Evolutionary conservation across 2,329 filamentous ascomycete genomes (phyloP).

Genomic region (Colletotrichum sidae): DNA sequence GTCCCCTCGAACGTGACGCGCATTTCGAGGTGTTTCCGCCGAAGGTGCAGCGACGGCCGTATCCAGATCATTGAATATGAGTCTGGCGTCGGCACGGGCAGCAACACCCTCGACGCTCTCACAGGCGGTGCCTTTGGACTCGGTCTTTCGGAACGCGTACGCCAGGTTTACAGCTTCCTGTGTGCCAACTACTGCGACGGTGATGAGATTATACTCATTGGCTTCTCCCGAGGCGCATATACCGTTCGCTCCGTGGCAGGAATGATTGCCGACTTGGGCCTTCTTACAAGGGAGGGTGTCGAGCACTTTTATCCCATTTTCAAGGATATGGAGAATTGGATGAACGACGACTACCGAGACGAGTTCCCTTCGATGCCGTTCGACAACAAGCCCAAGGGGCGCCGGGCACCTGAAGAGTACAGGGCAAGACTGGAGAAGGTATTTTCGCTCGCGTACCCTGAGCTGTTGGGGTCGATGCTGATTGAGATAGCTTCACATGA

Average conservation of each 20-base stretch:
- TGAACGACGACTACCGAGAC: constrained; percentile 56
- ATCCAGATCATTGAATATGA: constrained; percentile 72
- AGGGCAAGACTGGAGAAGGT: constrained; percentile 57
- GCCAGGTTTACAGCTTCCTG: constrained; percentile 72
- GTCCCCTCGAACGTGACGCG: constrained; percentile 71
- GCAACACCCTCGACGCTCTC: constrained; percentile 60
- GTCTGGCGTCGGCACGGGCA: constrained; percentile 68
- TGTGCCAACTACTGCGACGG: constrained; percentile 71
- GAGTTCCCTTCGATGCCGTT: constrained; percentile 61
- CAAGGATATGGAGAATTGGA: constrained; percentile 68
- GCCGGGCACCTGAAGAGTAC: constrained; percentile 55
- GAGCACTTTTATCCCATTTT: constrained; percentile 67
- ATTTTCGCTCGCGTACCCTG: constrained; percentile 23
- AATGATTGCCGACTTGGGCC: constrained; percentile 62
- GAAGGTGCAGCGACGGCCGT: constrained; percentile 60
- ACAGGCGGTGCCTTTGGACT: constrained; percentile 67
- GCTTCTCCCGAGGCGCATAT: constrained; percentile 70
- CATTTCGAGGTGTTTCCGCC: constrained; percentile 67
- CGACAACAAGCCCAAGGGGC: constrained; percentile 59
- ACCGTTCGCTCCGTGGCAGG: constrained; percentile 68
- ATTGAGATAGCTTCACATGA: constrained; percentile 42
- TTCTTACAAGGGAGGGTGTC: constrained; percentile 65
- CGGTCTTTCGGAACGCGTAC: constrained; percentile 66
- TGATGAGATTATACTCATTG: constrained; percentile 67
- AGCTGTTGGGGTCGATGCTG: not conserved